Percentiles rank a stretch among this genome's conserved stretches.
Conservation (phyloP, 371 early-diverging fungal genomes). For the Actinomortierella wolfii region DNA sequence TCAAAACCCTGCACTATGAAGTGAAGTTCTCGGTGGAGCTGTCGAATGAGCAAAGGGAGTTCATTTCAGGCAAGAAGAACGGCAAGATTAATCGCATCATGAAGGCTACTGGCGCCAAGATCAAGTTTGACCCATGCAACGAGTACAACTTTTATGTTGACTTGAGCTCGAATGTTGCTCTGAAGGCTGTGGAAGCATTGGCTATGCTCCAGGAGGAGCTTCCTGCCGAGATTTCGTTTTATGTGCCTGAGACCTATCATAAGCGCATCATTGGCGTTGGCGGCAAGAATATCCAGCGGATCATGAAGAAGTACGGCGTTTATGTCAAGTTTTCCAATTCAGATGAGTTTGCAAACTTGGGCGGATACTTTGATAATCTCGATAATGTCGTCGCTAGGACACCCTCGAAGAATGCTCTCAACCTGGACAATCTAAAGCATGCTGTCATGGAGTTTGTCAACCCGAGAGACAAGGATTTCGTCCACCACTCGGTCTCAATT, state of each 20-base stretch:
- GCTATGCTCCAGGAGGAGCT: slow-evolving; percentile 79
- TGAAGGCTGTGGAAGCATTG: slow-evolving; percentile 69
- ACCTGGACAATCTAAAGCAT: slow-evolving; percentile 69
- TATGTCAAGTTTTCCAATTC: slow-evolving; percentile 92
- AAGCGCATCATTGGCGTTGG: slow-evolving; percentile 95
- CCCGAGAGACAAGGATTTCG: slow-evolving; percentile 60
- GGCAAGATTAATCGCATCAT: slow-evolving; percentile 94
- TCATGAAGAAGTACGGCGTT: slow-evolving; percentile 95
- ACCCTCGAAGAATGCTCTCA: slow-evolving; percentile 79
- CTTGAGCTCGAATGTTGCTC: slow-evolving; percentile 60
- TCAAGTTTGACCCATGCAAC: slow-evolving; percentile 63
- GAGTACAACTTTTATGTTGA: slow-evolving; percentile 82
- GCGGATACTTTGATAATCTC: slow-evolving; percentile 80
- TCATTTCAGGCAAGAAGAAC: slow-evolving; percentile 93
- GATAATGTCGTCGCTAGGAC: slow-evolving; percentile 91
- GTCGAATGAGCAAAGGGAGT: slow-evolving; percentile 85
- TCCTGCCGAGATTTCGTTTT: slow-evolving; percentile 88
- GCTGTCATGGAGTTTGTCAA: slow-evolving; percentile 78
- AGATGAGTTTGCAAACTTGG: slow-evolving; percentile 77
- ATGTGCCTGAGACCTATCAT: slow-evolving; percentile 87
- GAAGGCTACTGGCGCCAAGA: slow-evolving; percentile 73
- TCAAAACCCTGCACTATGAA: slow-evolving; percentile 34
- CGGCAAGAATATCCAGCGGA: slow-evolving; percentile 93
- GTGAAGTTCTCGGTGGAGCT: slow-evolving; percentile 65
- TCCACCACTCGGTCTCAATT: slow-evolving; percentile 43